Evolutionary conservation across 805 yeast species (phyloP).

Genomic region (Saccharomycopsis javanensis): DNA sequence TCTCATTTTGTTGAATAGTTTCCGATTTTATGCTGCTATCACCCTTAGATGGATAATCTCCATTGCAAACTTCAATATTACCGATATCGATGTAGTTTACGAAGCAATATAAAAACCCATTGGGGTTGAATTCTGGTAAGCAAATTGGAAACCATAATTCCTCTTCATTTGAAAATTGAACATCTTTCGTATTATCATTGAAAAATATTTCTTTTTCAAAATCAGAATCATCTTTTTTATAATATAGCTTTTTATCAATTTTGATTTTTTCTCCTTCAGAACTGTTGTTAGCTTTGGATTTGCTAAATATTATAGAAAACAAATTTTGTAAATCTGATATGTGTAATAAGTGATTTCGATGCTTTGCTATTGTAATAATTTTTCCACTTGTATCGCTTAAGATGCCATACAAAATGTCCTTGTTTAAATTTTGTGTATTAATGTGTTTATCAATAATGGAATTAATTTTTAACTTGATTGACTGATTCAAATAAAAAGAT

Average conservation of each 20-base stretch:
- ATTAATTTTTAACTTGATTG: constrained; percentile 49
- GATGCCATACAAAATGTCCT: constrained; percentile 57
- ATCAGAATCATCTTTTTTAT: background rate
- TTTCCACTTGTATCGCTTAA: constrained; percentile 55
- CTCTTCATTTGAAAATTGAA: constrained; percentile 32
- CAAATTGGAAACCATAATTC: constrained; percentile 94
- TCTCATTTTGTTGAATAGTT: background rate
- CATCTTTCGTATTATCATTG: constrained; percentile 11
- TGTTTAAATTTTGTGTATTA: constrained; percentile 5
- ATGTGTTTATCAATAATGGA: constrained; percentile 40
- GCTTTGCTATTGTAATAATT: constrained; percentile 62
- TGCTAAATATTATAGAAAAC: constrained; percentile 54
- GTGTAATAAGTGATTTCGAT: constrained; percentile 65
- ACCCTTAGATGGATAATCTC: background rate
- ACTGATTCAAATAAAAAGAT: constrained; percentile 47
- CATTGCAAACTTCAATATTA: constrained; percentile 21
- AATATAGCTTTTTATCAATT: background rate
- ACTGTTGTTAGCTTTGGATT: background rate
- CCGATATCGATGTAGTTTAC: constrained; percentile 47
- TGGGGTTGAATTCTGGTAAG: constrained; percentile 78
- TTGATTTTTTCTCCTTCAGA: constrained; percentile 4
- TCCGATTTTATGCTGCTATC: background rate
- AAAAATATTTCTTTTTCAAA: background rate
- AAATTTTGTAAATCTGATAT: constrained; percentile 75
- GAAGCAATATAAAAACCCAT: constrained; percentile 80